Conservation (phyloP, 495 filamentous ascomycete genomes). For the Neurospora tetraspora region DNA sequence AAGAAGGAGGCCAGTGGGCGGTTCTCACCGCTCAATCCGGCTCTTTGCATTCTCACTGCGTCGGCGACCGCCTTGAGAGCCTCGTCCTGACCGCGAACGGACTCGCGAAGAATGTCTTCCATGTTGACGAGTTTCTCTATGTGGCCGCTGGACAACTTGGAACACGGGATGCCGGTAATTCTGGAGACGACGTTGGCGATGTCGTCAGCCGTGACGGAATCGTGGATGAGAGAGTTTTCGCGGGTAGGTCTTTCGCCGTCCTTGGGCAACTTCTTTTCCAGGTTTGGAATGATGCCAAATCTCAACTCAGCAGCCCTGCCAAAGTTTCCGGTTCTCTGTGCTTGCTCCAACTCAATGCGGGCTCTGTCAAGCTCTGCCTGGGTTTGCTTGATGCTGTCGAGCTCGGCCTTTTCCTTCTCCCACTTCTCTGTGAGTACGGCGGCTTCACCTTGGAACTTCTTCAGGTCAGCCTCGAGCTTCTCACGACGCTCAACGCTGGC, state of each 20-base stretch:
- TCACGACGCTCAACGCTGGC: conserved; percentile 80
- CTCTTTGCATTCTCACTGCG: conserved; percentile 87
- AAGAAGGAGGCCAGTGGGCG: conserved; percentile 90
- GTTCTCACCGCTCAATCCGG: conserved; percentile 84
- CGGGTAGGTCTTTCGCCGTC: conserved; percentile 46
- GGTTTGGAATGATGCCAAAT: conserved; percentile 72
- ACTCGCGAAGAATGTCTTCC: conserved; percentile 81
- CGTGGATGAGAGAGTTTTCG: conserved; percentile 64
- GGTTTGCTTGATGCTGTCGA: conserved; percentile 73
- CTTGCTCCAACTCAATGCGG: conserved; percentile 73
- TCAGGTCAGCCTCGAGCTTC: conserved; percentile 66
- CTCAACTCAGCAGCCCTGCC: conserved; percentile 76
- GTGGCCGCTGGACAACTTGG: conserved; percentile 84
- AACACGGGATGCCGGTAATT: conserved; percentile 84
- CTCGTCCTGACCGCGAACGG: conserved; percentile 87
- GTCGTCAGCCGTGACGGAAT: conserved; percentile 87
- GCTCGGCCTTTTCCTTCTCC: conserved; percentile 81
- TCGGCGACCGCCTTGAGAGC: conserved; percentile 84
- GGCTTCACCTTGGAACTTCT: conserved; percentile 61
- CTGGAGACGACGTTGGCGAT: conserved; percentile 86
- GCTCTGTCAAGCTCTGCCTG: conserved; percentile 80
- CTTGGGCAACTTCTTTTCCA: conserved; percentile 70
- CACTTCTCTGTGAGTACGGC: conserved; percentile 61
- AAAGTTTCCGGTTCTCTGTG: conserved; percentile 87
- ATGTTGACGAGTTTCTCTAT: conserved; percentile 87